Percentiles rank a stretch among this genome's conserved stretches.
Evolutionary conservation across 495 filamentous ascomycete species (phyloP).

Genomic region (Lasiosphaeria miniovina): DNA sequence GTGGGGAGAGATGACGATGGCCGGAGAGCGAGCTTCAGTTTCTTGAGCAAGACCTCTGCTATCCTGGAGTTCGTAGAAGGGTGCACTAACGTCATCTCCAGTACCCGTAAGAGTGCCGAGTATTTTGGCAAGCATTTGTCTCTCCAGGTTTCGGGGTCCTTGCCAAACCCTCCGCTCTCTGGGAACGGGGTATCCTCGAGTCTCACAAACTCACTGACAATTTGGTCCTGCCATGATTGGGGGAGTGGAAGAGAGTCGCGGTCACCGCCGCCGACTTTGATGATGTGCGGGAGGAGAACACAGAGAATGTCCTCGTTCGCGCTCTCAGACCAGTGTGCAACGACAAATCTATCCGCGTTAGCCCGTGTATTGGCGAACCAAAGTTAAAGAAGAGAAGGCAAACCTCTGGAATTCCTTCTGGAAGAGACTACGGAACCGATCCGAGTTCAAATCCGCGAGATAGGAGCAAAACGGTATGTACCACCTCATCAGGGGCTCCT

Average conservation of each 20-base stretch:
- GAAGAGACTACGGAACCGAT: slow-evolving; percentile 73
- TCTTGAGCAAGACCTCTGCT: slow-evolving; percentile 53
- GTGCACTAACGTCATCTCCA: slow-evolving; percentile 47
- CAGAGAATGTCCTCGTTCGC: slow-evolving; percentile 65
- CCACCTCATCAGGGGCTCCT: slow-evolving; percentile 57
- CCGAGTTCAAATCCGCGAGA: slow-evolving; percentile 65
- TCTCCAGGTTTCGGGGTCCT: slow-evolving; percentile 52
- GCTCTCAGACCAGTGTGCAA: slow-evolving; percentile 63
- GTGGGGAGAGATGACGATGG: slow-evolving; percentile 52
- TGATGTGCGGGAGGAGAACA: slow-evolving; percentile 65
- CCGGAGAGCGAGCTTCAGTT: slow-evolving; percentile 55
- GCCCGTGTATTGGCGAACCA: slow-evolving; percentile 1
- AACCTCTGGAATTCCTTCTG: slow-evolving; percentile 79
- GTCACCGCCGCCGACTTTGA: slow-evolving; percentile 50
- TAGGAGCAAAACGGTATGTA: slow-evolving; percentile 85
- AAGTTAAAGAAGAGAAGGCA: slow-evolving; percentile 8
- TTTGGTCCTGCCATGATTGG: slow-evolving; percentile 65
- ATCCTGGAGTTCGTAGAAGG: slow-evolving; percentile 54
- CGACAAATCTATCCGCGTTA: slow-evolving; percentile 58
- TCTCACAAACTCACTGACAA: slow-evolving; percentile 60
- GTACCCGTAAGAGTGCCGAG: slow-evolving; percentile 48
- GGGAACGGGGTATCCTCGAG: slow-evolving; percentile 55
- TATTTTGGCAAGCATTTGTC: slow-evolving; percentile 55
- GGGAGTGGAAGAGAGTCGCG: slow-evolving; percentile 60
- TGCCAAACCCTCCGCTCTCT: slow-evolving; percentile 50